Evolutionary conservation across 2,329 filamentous ascomycete species (phyloP).

Genomic region (Monosporascus sp.): DNA sequence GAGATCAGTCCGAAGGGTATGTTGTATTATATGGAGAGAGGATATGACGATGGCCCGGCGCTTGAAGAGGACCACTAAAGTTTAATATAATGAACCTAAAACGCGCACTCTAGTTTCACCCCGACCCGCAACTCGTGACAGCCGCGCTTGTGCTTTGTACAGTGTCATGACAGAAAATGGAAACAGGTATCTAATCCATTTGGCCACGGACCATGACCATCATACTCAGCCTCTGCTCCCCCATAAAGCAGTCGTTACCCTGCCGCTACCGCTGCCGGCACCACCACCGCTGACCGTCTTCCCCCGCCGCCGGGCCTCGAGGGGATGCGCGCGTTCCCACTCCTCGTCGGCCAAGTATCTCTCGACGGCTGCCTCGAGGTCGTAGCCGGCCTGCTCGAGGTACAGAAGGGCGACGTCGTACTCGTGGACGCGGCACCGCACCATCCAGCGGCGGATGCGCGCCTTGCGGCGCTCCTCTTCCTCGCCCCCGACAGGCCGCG

Average conservation of each 20-base stretch:
- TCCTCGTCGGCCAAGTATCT: constrained; percentile 65
- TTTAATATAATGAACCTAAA: constrained; percentile 5
- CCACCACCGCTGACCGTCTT: constrained; percentile 25
- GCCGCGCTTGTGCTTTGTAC: too few species aligned
- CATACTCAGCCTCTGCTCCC: background rate
- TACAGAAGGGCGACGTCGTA: constrained; percentile 73
- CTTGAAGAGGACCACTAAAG: background rate
- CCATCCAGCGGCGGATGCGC: constrained; percentile 73
- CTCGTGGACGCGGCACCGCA: constrained; percentile 69
- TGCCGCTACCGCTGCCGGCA: constrained; percentile 15
- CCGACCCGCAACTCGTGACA: background rate
- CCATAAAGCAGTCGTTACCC: constrained; percentile 9
- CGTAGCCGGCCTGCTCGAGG: constrained; percentile 62
- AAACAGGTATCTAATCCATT: too few species aligned
- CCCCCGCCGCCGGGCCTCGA: constrained; percentile 32
- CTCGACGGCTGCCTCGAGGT: constrained; percentile 59
- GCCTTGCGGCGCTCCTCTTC: constrained; percentile 67
- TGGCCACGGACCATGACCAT: background rate
- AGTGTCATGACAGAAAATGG: too few species aligned
- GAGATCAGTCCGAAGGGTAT: background rate
- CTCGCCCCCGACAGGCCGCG: constrained; percentile 66
- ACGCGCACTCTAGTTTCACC: background rate
- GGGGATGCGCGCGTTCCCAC: constrained; percentile 68
- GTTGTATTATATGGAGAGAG: constrained; percentile 10
- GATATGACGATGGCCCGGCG: constrained; percentile 1